Evolutionary conservation across 768 basidiomycete species (phyloP).

Genomic region (Hortiboletus flavorubellus): DNA sequence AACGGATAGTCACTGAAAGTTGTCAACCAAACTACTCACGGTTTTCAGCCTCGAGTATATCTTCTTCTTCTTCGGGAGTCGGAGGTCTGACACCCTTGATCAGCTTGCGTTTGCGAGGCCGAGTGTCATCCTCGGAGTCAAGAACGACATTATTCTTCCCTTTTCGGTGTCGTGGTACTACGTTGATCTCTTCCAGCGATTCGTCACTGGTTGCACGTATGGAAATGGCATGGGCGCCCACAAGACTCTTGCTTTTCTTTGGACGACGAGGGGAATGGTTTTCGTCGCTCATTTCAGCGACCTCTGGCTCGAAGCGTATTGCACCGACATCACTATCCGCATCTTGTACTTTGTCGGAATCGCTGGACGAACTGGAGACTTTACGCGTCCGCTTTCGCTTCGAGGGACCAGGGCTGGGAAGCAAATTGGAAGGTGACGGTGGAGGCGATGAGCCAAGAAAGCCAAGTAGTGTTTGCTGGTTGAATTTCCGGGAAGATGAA

Average conservation of each 20-base stretch:
- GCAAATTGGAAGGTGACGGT: constrained; percentile 12
- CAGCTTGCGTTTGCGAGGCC: constrained; percentile 38
- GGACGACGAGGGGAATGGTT: constrained; percentile 26
- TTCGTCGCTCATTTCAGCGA: constrained; percentile 21
- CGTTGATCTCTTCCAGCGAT: constrained; percentile 18
- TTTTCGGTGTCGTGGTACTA: constrained; percentile 19
- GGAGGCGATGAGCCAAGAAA: constrained; percentile 32
- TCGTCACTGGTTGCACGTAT: constrained; percentile 19
- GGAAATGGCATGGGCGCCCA: constrained; percentile 14
- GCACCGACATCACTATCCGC: constrained; percentile 46
- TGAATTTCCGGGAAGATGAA: constrained; percentile 29
- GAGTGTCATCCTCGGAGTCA: constrained; percentile 37
- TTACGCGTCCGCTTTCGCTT: constrained; percentile 17
- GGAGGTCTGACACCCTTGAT: constrained; percentile 42
- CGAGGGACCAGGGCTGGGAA: neutral
- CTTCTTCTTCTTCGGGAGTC: constrained; percentile 41
- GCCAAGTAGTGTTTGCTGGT: constrained; percentile 44
- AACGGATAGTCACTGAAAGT: neutral
- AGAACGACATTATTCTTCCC: constrained; percentile 19
- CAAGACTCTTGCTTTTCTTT: constrained; percentile 15
- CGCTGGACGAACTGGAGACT: constrained; percentile 8
- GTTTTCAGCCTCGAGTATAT: constrained; percentile 46
- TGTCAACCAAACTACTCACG: constrained; percentile 37
- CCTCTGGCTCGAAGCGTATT: constrained; percentile 47
- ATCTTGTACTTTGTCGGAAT: constrained; percentile 22